A percentile compares a stretch with the other conserved stretches of the same genome.
These are phyloP conservation scores for Phyllosticta citrichinensis DNA, from an alignment of 2,329 filamentous ascomycete species.

Conservation along the genomic window DNA sequence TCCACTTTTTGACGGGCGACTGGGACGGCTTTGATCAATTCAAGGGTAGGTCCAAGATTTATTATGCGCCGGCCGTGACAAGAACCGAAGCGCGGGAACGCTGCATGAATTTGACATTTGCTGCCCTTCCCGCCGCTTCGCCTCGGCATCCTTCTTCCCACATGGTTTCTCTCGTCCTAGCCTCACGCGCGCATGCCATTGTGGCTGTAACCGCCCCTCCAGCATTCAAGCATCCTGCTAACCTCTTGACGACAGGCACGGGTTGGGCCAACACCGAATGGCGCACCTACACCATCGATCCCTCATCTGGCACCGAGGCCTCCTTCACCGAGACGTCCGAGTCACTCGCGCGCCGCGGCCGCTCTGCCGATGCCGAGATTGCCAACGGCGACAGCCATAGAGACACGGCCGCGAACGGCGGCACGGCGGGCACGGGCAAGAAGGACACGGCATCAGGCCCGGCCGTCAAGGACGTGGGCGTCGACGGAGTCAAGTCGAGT, in stretches of 20 bases:
- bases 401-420: background rate
- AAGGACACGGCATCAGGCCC: slow-evolving; percentile 1
- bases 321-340: slow-evolving; percentile 25
- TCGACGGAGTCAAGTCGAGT: background rate
- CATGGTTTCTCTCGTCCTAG: background rate
- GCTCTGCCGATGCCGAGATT: slow-evolving; percentile 7
- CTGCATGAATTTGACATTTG: background rate
- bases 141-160: background rate
- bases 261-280: slow-evolving; percentile 67
- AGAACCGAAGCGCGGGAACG: background rate
- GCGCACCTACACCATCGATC: slow-evolving; percentile 56
- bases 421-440: background rate
- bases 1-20: slow-evolving; percentile 80
- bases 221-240: background rate
- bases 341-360: slow-evolving; percentile 13
- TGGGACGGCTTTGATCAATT: slow-evolving; percentile 51
- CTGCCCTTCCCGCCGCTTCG: background rate
- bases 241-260: slow-evolving; percentile 43
- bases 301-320: slow-evolving; percentile 22
- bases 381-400: slow-evolving; percentile 8
- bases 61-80: background rate
- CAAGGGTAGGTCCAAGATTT: slow-evolving; percentile 25
- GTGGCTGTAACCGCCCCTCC: background rate
- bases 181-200: background rate
- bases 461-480: background rate